Evolutionary conservation across 441 rosid genomes (phyloP), one percentile per base, ranked within the genome.

Genomic region (Mallotus repandus): DNA sequence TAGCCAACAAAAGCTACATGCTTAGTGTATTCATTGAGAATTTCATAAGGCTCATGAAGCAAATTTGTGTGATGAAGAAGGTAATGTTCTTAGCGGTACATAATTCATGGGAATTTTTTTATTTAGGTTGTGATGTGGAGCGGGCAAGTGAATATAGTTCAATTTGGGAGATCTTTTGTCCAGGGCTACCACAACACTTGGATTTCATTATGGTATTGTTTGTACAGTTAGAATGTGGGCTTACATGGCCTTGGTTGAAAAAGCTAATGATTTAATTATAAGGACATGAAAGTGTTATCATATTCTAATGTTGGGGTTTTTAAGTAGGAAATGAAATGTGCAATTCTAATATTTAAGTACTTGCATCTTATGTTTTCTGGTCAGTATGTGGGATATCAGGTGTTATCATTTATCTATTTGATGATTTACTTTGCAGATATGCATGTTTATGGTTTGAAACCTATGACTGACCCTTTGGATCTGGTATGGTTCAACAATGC

Each of bases 31-130:
- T 61, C 76, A 74, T 54, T 76, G 79, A 74, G 89, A 86, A 76
- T 76, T 90, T 55, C 74, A 53, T n/a, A 88, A 81, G 68, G 89
- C 91, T 66, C 87, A 90, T 75, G 89, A 87, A 76, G 82, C 89
- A 52, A 90, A 90, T 83, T 80, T 88, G 82, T 88, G 88, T 60
- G 87, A 87, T 74, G 91, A 83, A 81, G 86, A 88, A 82, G 91
- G 95, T 88, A 81, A 81, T 52, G 41, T 22, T 66, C 61, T 76
- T 71, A 46, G 59, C 41, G 18, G 22, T 19, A 14, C 16, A 29
- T 71, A 70, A 5, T 65, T 4, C 5, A 13, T 49, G 22, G 10
- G 22, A 49, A 22, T n/a, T 8, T 63, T 64, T 62, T 45, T 61
- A 14, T 25, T 69, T 21, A 50, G 18, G 12, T 7, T 50, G 49